Evolutionary conservation across 2,329 filamentous ascomycete genomes (phyloP).

Genomic region (Pseudodiploospora longispora): DNA sequence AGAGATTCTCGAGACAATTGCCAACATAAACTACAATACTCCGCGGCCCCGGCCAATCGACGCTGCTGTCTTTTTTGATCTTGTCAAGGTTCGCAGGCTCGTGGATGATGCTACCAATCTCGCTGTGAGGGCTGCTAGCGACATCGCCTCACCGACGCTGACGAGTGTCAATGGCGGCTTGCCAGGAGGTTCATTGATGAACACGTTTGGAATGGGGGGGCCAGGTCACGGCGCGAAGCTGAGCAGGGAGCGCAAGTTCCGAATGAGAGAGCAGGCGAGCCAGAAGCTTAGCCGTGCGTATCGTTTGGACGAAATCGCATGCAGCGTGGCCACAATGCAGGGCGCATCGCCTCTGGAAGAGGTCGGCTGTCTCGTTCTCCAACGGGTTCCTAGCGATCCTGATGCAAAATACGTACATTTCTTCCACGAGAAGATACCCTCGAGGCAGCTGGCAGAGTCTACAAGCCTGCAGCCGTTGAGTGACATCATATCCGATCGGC

Average conservation of each 20-base stretch:
- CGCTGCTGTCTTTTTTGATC: constrained; percentile 72
- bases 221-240: constrained; percentile 56
- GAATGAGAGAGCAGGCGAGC: constrained; percentile 73
- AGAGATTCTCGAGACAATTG: constrained; percentile 71
- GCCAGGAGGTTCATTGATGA: constrained; percentile 12
- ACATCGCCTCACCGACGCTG: constrained; percentile 57
- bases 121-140: constrained; percentile 68
- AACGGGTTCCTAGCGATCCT: constrained; percentile 56
- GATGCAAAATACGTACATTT: constrained; percentile 87
- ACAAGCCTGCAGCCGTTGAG: constrained; percentile 60
- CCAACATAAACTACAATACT: constrained; percentile 71
- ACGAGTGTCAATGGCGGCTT: constrained; percentile 42
- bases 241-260: constrained; percentile 67
- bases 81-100: constrained; percentile 71
- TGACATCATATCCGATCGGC: constrained; percentile 57
- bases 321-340: constrained; percentile 78
- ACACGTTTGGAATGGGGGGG: constrained; percentile 25
- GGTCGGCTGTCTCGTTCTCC: constrained; percentile 64
- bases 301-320: constrained; percentile 72
- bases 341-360: constrained; percentile 69
- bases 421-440: constrained; percentile 85
- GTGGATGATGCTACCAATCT: constrained; percentile 75
- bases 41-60: constrained; percentile 70
- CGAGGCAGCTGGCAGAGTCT: constrained; percentile 61
- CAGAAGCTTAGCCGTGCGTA: constrained; percentile 72